These are phyloP conservation scores for Rhazya stricta DNA, from an alignment of 257 asterid genomes.

Conservation along the genomic window DNA sequence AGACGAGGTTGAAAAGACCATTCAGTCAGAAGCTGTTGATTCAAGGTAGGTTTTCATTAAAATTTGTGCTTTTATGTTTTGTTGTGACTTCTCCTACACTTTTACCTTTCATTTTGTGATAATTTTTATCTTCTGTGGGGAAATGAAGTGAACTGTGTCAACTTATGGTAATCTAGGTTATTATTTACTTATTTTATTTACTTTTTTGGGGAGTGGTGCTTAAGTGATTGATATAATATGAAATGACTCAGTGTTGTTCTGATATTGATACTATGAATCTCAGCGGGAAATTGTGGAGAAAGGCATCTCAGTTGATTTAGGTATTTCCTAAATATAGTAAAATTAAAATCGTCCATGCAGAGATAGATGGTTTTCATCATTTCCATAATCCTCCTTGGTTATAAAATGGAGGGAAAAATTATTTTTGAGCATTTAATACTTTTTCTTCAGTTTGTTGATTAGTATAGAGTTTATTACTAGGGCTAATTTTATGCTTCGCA, in stretches of 20 bases:
- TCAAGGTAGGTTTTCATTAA: conserved; percentile 44
- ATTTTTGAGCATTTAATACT: too few species aligned
- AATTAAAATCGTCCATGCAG: not conserved
- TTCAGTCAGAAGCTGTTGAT: conserved; percentile 76
- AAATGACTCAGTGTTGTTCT: not conserved
- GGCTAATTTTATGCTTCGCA: not conserved
- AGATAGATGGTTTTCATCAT: not conserved
- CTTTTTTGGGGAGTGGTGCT: not conserved
- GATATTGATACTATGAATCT: not conserved
- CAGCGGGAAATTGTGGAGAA: not conserved
- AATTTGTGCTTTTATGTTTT: not conserved
- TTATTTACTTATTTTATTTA: not conserved
- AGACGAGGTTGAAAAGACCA: conserved; percentile 84
- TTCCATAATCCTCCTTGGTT: not conserved
- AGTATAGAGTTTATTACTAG: too few species aligned
- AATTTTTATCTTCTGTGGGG: not conserved
- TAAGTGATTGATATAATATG: not conserved
- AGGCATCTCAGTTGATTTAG: not conserved
- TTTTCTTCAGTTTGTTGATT: too few species aligned
- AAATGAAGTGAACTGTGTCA: not conserved
- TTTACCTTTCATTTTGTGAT: not conserved
- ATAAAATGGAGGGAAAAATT: not conserved
- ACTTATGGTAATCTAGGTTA: not conserved
- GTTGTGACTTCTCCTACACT: too few species aligned
- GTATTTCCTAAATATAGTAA: not conserved